Conservation (phyloP, 352 stramenopile species). For the Phytophthora crassamura region DNA sequence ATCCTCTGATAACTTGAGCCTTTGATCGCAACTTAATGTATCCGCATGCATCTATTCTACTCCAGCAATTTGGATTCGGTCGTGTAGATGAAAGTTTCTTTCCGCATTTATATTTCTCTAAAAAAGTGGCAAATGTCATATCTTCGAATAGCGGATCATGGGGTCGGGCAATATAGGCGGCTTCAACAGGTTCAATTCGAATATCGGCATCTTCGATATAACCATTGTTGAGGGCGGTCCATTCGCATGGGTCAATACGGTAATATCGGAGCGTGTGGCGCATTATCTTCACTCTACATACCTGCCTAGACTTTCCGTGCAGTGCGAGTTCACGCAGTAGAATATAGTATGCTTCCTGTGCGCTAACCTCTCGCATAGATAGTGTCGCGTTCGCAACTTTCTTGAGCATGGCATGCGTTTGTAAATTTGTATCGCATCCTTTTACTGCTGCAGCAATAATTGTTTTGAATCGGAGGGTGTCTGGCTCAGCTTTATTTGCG, state of each 20-base stretch:
- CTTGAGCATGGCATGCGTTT: slow-evolving; percentile 1
- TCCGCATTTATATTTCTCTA: slow-evolving; percentile 5
- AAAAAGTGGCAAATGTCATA: neutral
- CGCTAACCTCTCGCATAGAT: no score
- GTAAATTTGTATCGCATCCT: slow-evolving; percentile 7
- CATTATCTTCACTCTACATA: neutral
- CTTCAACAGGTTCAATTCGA: slow-evolving; percentile 3
- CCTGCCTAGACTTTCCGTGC: slow-evolving; percentile 1
- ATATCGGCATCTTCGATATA: no score
- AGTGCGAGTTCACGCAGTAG: slow-evolving; percentile 3
- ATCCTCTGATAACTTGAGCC: neutral
- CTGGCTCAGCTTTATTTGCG: no score
- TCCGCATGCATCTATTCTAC: neutral
- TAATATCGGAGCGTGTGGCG: slow-evolving; percentile 1
- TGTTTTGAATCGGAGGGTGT: no score
- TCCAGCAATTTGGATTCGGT: neutral
- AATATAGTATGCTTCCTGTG: slow-evolving; percentile 7
- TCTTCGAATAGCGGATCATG: neutral
- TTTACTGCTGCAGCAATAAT: slow-evolving; percentile 26
- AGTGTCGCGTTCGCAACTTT: neutral
- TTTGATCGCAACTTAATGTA: slow-evolving; percentile 4
- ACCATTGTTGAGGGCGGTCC: no score
- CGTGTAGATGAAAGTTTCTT: no score
- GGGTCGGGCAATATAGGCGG: neutral
- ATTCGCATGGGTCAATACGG: neutral